Base-by-base conservation (phyloP, 1,284 basidiomycete species). In the Microbotryum saponariae region DNA sequence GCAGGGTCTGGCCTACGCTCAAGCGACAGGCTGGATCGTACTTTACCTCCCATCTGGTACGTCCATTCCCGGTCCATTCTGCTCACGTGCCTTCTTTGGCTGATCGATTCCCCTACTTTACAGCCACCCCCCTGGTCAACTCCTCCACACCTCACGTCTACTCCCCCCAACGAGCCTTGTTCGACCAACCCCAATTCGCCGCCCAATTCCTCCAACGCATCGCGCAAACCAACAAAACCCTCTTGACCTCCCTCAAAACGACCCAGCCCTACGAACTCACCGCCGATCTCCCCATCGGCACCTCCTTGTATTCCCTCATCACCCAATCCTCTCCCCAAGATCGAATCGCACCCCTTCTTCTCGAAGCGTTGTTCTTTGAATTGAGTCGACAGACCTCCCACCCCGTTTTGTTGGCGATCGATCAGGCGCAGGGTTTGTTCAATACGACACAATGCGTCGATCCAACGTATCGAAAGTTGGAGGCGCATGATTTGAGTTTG, bases 361-460 rank as follows among this genome's bases (percentile, higher is more conserved):
- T 54, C 55, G 12, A 10, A 49, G 53, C 62, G 27, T 21, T 25
- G 18, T 51, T 47, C 33, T 21, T 10, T 58, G n/a, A 3, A 1
- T 4, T 12, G 25, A 3, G 18, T 5, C 21, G 86, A 80, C 56
- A 75, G 79, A 16, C 37, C 33, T 64, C 62, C 6, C 53, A 56
- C 16, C 73, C 92, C 0, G 85, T 96, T 2, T 75, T 97, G 7
- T 77, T 94, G 31, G 91, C 90, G 0, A 77, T 96, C 1, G 93
- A 97, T 72, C 89, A 93, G 69, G 83, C 87, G 70, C 91, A 96
- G 73, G 81, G 87, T 0, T 77, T 96, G 42, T 93, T 89, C 74
- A 78, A 82, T 71, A 81, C 80, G 53, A 83, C 86, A 0, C 74
- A 79, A 21, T 97, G 96, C 78, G 83, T 85, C 48, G 85, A 91